Evolutionary conservation across 192 early-diverging fungal genomes (phyloP), one percentile per base, ranked within the genome.

Genomic region (Endogone sp.): DNA sequence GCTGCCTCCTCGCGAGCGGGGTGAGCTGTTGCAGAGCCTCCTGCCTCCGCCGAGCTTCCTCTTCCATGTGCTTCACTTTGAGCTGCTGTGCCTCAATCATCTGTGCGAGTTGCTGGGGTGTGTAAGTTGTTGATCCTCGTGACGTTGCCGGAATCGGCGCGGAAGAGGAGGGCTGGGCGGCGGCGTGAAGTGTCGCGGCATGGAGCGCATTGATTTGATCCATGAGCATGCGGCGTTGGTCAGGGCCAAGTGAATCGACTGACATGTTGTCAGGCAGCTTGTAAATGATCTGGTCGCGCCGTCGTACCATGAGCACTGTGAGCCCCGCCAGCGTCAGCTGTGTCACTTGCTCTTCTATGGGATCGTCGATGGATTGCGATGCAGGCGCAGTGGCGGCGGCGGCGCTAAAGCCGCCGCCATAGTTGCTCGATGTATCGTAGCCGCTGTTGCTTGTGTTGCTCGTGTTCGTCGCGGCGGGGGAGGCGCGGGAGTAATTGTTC

Each of bases 261-360:
- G 79, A 81, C 83, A 85, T 82, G 28, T 82, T 82, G 71, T 82
- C 83, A 2, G 83, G 79, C 26, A 85, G 64, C 61, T 81, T 85
- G 69, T 85, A 85, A 21, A 85, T 81, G 58, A 85, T 80, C 30
- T 82, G 81, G 67, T 82, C 81, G 29, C 76, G 69, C 2, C 72
- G 77, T 63, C 63, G 69, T 55, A 74, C 70, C 75, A 76, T 80
- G n/a, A 80, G 37, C 10, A 80, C 78, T n/a, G 78, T 77, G 30
- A 80, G 62, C 23, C 78, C 78, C 37, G 78, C 78, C 67, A 80
- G 72, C 10, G 71, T 60, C 59, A 60, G 59, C 59, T 23, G 59
- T 8, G 59, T 60, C 59, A 60, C 59, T 21, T 60, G 59, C 22
- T 60, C 59, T 22, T 60, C 59, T 56, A n/a, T 56, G 21, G 59